A percentile compares a stretch with the other conserved stretches of the same genome.
Evolutionary conservation across 1,284 basidiomycete species (phyloP).

Genomic region (Pseudozyma pruni): DNA sequence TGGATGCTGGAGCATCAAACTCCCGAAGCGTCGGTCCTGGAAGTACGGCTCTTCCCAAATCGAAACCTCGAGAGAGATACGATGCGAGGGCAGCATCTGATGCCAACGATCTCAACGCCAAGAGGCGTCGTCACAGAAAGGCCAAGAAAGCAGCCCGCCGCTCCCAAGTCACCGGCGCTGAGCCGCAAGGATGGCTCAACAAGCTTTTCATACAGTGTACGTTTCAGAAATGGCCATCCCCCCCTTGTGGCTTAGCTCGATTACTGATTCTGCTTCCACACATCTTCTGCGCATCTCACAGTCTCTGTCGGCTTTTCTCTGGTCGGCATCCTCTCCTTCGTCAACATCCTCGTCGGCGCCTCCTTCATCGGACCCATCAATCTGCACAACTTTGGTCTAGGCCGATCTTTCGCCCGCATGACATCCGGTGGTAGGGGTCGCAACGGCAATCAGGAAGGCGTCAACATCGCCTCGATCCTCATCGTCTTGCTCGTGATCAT

Average conservation of each 20-base stretch:
- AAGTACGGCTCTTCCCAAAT: background rate
- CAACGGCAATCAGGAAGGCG: conserved; percentile 41
- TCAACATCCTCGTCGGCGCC: conserved; percentile 48
- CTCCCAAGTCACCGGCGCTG: background rate
- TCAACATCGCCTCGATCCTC: conserved; percentile 42
- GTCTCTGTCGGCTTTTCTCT: conserved; percentile 54
- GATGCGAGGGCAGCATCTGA: conserved; percentile 33
- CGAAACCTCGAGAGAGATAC: conserved; percentile 16
- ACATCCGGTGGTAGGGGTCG: conserved; percentile 27
- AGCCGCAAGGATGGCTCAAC: conserved; percentile 26
- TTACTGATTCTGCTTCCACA: background rate
- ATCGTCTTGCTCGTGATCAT: conserved; percentile 51
- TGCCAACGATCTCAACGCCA: conserved; percentile 2
- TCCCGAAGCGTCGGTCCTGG: too few species aligned
- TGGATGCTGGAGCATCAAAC: background rate
- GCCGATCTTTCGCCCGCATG: conserved; percentile 51
- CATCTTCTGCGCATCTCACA: background rate
- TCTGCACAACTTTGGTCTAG: conserved; percentile 51
- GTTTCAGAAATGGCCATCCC: background rate
- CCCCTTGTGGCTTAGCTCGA: background rate
- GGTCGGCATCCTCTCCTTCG: conserved; percentile 50
- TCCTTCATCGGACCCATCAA: conserved; percentile 51
- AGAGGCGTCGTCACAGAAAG: conserved; percentile 9
- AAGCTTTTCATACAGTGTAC: conserved; percentile 40
- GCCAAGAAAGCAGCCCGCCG: conserved; percentile 5